Percentiles rank a stretch among this genome's conserved stretches.
Evolutionary conservation across 164 flowering plant species (phyloP).

Genomic region (Umbellularia californica): DNA sequence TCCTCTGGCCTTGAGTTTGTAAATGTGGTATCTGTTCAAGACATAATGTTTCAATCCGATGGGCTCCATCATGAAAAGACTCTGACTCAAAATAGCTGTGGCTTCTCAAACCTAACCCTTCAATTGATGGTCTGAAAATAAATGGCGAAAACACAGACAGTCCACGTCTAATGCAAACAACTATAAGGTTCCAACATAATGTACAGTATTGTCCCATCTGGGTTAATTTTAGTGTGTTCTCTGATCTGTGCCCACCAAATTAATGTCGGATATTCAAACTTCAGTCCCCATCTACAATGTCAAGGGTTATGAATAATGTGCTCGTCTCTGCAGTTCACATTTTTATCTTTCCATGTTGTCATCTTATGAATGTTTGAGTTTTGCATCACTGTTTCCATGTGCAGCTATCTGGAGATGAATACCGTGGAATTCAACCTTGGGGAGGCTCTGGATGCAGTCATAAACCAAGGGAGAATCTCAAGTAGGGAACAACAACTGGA

Average conservation of each 20-base stretch:
- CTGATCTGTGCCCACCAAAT: too few species aligned
- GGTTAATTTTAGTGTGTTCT: too few species aligned
- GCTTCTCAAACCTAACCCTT: too few species aligned
- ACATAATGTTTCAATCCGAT: neutral
- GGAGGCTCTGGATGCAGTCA: conserved; percentile 53
- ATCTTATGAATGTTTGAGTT: neutral
- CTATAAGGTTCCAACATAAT: too few species aligned
- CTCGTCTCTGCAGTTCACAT: too few species aligned
- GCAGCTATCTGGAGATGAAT: conserved; percentile 58
- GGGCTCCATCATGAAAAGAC: neutral
- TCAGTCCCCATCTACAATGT: too few species aligned
- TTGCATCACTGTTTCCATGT: neutral
- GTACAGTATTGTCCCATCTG: too few species aligned
- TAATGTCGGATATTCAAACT: too few species aligned
- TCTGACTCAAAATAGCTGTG: neutral
- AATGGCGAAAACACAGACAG: too few species aligned
- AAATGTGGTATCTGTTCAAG: neutral
- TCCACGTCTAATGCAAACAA: too few species aligned
- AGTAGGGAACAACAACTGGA: conserved; percentile 55
- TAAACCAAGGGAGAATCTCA: conserved; percentile 59
- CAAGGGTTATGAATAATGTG: too few species aligned
- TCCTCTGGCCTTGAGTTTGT: neutral
- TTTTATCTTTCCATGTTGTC: neutral
- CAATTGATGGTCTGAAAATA: too few species aligned
- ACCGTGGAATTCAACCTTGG: conserved; percentile 57